A percentile compares a stretch with the other conserved stretches of the same genome.
Conservation (phyloP, 768 basidiomycete genomes). For the Tricholoma hemisulphureum region DNA sequence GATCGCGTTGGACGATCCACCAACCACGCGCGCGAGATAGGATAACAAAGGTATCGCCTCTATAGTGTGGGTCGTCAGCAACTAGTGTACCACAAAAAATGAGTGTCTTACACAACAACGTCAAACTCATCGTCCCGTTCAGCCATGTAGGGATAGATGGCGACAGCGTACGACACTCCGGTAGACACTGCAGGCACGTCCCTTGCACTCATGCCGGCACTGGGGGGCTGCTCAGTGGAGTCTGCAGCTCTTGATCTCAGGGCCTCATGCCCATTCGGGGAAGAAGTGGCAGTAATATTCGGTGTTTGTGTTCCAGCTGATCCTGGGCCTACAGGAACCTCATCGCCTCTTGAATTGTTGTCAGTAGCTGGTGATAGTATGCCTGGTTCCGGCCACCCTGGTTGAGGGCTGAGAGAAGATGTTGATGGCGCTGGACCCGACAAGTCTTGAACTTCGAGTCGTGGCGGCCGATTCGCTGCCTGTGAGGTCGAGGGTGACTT, state of each 20-base stretch:
- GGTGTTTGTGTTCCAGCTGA: conserved; percentile 28
- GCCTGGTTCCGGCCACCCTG: conserved; percentile 72
- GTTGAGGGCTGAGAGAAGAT: conserved; percentile 62
- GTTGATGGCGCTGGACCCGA: conserved; percentile 47
- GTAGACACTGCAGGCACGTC: conserved; percentile 45
- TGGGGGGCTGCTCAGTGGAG: conserved; percentile 16
- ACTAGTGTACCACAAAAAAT: conserved; percentile 3
- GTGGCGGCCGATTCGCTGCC: conserved; percentile 58
- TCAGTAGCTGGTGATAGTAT: conserved; percentile 58
- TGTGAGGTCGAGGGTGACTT: conserved; percentile 41
- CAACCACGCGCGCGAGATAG: conserved; percentile 93
- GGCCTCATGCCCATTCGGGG: conserved; percentile 26
- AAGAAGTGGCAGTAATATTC: conserved; percentile 23
- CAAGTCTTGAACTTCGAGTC: conserved; percentile 66
- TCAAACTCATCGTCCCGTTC: conserved; percentile 99
- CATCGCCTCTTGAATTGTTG: conserved; percentile 35
- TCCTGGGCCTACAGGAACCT: conserved; percentile 36
- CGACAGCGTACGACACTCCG: conserved; percentile 89
- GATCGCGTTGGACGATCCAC: conserved; percentile 99
- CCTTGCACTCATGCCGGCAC: conserved; percentile 24
- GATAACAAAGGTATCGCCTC: conserved; percentile 92
- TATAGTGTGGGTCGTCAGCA: conserved; percentile 27
- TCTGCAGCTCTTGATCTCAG: conserved; percentile 18
- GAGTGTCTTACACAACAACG: conserved; percentile 79
- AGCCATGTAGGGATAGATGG: conserved; percentile 98